Evolutionary conservation across 2,329 filamentous ascomycete genomes (phyloP).

Genomic region (Xylaria arbuscula): DNA sequence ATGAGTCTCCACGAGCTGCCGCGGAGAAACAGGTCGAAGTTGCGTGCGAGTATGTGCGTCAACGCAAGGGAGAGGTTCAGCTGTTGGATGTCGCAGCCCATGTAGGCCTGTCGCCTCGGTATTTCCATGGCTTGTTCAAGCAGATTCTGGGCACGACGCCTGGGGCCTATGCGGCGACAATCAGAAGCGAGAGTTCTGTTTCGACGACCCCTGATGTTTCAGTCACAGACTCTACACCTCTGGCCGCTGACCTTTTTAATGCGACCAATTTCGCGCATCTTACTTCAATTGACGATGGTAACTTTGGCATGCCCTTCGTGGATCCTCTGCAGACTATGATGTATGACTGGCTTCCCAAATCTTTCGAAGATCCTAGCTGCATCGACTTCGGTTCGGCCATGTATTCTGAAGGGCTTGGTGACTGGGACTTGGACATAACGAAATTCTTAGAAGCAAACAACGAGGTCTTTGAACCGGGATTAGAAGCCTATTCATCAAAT

Average conservation of each 20-base stretch:
- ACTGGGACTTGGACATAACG: background rate
- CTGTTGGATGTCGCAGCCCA: slow-evolving; percentile 31
- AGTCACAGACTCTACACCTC: background rate
- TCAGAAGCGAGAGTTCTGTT: slow-evolving; percentile 19
- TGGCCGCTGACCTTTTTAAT: background rate
- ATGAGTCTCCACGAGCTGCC: slow-evolving; percentile 22
- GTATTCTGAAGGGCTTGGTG: slow-evolving; percentile 13
- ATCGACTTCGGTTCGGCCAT: slow-evolving; percentile 3
- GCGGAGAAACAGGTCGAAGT: slow-evolving; percentile 26
- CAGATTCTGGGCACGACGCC: slow-evolving; percentile 35
- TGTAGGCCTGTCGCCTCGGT: slow-evolving; percentile 37
- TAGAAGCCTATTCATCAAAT: background rate
- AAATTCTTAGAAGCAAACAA: background rate
- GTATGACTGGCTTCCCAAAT: slow-evolving; percentile 1
- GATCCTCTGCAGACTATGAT: slow-evolving; percentile 6
- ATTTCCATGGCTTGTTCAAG: slow-evolving; percentile 40
- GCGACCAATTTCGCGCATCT: background rate
- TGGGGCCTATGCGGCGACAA: slow-evolving; percentile 30
- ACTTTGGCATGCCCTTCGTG: background rate
- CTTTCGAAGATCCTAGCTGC: background rate
- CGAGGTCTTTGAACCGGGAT: slow-evolving; percentile 1
- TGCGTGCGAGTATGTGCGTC: slow-evolving; percentile 32
- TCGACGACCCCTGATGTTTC: background rate
- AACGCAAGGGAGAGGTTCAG: slow-evolving; percentile 31
- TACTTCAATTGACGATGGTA: background rate